Conservation (phyloP, 495 filamentous ascomycete species). For the Aspergillus indologenus region DNA sequence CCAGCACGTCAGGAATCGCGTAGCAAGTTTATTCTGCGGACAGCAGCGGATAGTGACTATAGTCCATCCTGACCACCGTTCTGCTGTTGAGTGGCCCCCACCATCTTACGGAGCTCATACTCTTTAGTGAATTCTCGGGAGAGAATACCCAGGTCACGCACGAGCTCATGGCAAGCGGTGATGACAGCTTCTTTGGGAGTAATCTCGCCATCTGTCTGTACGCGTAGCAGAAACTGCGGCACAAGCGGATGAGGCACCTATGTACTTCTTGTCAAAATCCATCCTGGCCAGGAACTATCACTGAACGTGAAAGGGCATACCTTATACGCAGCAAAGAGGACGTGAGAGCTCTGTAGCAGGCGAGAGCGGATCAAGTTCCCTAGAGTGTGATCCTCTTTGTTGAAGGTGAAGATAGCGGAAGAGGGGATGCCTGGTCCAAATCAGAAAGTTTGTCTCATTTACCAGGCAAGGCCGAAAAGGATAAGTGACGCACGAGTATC, state of each 20-base stretch:
- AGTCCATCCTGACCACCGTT: slow-evolving; percentile 29
- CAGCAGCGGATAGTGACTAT: neutral
- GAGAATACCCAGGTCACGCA: slow-evolving; percentile 70
- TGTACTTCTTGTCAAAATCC: slow-evolving; percentile 13
- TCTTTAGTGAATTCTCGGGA: slow-evolving; percentile 92
- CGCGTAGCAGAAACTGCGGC: slow-evolving; percentile 77
- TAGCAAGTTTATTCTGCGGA: neutral
- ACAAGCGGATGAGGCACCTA: slow-evolving; percentile 82
- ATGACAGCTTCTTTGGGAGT: slow-evolving; percentile 86
- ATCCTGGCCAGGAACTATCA: neutral
- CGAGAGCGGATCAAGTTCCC: slow-evolving; percentile 82
- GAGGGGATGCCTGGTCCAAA: slow-evolving; percentile 65
- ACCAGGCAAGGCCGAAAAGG: neutral
- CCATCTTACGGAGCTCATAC: slow-evolving; percentile 89
- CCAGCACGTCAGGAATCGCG: neutral
- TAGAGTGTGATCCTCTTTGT: slow-evolving; percentile 96
- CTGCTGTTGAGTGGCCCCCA: slow-evolving; percentile 53
- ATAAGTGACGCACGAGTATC: slow-evolving; percentile 70
- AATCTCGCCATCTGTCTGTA: slow-evolving; percentile 87
- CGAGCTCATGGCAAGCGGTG: slow-evolving; percentile 69
- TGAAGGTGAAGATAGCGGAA: slow-evolving; percentile 83
- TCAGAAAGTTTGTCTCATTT: slow-evolving; percentile 11
- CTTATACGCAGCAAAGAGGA: slow-evolving; percentile 86
- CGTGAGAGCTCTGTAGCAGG: slow-evolving; percentile 73
- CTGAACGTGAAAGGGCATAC: slow-evolving; percentile 38